Base-by-base conservation (phyloP, 1,284 basidiomycete species). In the Ustilago cynodontis region DNA sequence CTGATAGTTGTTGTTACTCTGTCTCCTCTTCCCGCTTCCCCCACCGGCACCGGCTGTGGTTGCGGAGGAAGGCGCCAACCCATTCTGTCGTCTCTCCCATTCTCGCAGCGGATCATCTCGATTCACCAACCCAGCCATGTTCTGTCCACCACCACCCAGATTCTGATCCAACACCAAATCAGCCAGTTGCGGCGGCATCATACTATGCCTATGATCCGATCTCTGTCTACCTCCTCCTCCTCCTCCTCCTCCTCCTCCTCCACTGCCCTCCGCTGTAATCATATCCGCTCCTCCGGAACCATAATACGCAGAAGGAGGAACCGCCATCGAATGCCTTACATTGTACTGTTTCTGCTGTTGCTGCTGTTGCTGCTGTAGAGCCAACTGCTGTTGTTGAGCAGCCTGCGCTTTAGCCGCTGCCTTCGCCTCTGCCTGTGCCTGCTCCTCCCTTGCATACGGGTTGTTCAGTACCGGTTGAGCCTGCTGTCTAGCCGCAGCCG, bases 141-240 rank as follows among this genome's bases (percentile, higher is more conserved):
- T 65, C 31, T 73, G 70, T 18, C 70, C 76, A 20, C 70, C 76
- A 20, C 70, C 50, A 24, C 50, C 64, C 55, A 74, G 53, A 28
- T 43, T 52, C 56, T 72, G 45, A 54, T 86, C 86, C 20, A 86
- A 66, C 18, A 85, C 86, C 20, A 86, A 70, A 74, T 85, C 86
- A 60, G 85, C 86, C 54, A 98, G 88, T 56, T 94, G 94, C 14
- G 95, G 94, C 22, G 96, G 96, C 20, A 98, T 92, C 69, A 91
- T 89, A 82, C 96, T 94, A 90, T 94, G 91, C 83, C 75, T 59
- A 26, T 77, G 65, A 49, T 73, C 71, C 29, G 56, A 53, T 31
- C 58, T 45, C 50, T 56, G 55, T 20, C 59, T 49, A 35, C 50
- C 53, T 28, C 52, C 37, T 16, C 37, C 37, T 16, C 16, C 18